phyloP scores from a whole-genome alignment of 257 asterid genomes.

The Coffea canephora region DNA sequence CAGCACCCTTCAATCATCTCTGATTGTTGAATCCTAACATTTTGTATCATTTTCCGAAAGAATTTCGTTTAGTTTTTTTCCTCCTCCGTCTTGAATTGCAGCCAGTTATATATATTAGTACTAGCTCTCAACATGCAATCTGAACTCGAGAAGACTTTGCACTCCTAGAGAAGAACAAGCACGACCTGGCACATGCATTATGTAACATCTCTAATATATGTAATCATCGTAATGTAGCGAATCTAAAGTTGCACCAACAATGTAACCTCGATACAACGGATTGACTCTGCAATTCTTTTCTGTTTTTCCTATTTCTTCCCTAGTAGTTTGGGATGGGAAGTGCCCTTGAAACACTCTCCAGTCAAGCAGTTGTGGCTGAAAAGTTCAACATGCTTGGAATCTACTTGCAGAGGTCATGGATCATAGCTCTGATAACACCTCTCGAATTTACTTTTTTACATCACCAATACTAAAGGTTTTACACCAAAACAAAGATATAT shows the following conservation, averaged over 20 bases:
- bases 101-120: not conserved
- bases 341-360: slow-evolving; percentile 37
- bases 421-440: slow-evolving; percentile 13
- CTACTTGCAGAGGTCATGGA: slow-evolving; percentile 39
- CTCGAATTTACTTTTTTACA: slow-evolving; percentile 21
- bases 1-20: too few relatives aligned
- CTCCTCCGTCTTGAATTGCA: not conserved
- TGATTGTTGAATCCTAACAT: too few relatives aligned
- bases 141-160: too few relatives aligned
- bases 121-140: too few relatives aligned
- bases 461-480: slow-evolving; percentile 17
- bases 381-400: slow-evolving; percentile 30
- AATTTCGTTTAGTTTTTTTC: too few relatives aligned
- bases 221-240: too few relatives aligned
- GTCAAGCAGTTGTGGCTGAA: slow-evolving; percentile 40
- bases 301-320: not conserved
- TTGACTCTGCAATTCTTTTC: too few relatives aligned
- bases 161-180: not conserved
- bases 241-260: too few relatives aligned
- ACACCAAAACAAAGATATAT: slow-evolving; percentile 21
- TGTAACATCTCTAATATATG: too few relatives aligned
- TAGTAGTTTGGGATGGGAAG: slow-evolving; percentile 37
- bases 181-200: too few relatives aligned
- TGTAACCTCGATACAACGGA: not conserved
- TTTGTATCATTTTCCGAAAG: not conserved